Evolutionary conservation across 1,284 basidiomycete species (phyloP).

Genomic region (Microbotryum silenes-acaulis): DNA sequence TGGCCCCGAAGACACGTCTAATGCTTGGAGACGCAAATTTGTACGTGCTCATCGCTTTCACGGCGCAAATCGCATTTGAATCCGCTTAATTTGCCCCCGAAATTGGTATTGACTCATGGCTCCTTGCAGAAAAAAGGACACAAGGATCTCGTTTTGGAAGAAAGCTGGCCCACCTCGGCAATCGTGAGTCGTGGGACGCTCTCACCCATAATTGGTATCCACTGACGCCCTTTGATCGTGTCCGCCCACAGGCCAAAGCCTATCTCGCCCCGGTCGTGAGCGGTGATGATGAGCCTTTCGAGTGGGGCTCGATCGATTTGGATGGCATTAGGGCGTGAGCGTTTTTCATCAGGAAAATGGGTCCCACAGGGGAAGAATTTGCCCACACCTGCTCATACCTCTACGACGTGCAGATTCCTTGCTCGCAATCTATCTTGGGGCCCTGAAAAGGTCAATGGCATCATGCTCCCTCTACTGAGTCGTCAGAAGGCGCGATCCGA

Average conservation of each 20-base stretch:
- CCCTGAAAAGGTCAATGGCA: constrained; percentile 78
- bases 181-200: constrained; percentile 53
- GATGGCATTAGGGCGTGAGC: constrained; percentile 74
- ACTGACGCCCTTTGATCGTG: background rate
- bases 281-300: constrained; percentile 84
- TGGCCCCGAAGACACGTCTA: constrained; percentile 56
- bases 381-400: background rate
- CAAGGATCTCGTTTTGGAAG: constrained; percentile 68
- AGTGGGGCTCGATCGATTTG: constrained; percentile 93
- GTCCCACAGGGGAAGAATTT: background rate
- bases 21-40: constrained; percentile 72
- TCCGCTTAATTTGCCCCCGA: background rate
- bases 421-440: constrained; percentile 79
- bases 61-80: background rate
- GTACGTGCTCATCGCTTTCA: constrained; percentile 48
- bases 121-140: constrained; percentile 77
- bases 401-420: constrained; percentile 57
- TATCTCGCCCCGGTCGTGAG: constrained; percentile 89
- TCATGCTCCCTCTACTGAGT: constrained; percentile 87
- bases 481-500: constrained; percentile 61
- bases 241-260: constrained; percentile 63
- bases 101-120: constrained; percentile 3
- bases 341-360: background rate
- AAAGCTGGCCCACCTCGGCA: constrained; percentile 79
- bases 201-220: background rate